Conservation (phyloP, 1,284 basidiomycete genomes). For the Pisolithus thermaeus region DNA sequence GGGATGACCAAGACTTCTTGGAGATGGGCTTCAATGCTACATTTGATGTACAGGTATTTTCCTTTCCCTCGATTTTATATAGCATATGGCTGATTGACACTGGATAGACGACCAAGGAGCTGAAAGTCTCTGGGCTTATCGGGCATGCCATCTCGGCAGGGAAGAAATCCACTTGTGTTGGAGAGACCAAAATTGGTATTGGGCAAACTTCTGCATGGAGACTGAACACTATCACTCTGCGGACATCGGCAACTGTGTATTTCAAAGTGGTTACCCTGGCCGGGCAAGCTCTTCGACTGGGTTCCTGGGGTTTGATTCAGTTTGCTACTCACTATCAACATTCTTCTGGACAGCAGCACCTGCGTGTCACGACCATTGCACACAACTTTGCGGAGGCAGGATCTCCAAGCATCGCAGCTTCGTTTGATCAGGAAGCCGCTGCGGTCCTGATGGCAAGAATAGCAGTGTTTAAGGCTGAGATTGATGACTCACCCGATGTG, state of each 20-base stretch:
- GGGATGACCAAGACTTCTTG: conserved; percentile 89
- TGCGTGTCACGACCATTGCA: conserved; percentile 95
- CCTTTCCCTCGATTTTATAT: neutral
- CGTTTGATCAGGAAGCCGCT: conserved; percentile 97
- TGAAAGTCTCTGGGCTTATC: conserved; percentile 97
- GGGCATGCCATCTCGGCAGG: conserved; percentile 96
- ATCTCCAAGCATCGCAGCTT: conserved; percentile 86
- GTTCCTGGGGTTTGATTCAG: conserved; percentile 93
- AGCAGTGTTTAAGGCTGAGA: conserved; percentile 99
- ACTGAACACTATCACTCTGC: conserved; percentile 87
- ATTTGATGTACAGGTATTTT: conserved; percentile 87
- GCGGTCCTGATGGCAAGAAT: conserved; percentile 99
- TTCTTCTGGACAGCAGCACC: conserved; percentile 87
- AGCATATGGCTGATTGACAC: conserved; percentile 2
- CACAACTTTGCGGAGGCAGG: conserved; percentile 97
- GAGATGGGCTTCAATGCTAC: conserved; percentile 99
- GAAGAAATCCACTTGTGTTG: conserved; percentile 95
- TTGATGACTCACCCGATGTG: conserved; percentile 97
- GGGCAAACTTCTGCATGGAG: conserved; percentile 99
- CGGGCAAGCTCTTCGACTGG: conserved; percentile 87
- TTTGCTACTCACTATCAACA: conserved; percentile 99
- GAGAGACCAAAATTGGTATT: conserved; percentile 99
- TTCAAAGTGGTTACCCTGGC: conserved; percentile 99
- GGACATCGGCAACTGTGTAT: conserved; percentile 89
- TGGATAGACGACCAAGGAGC: conserved; percentile 90